Conservation (phyloP, 441 rosid genomes). For the Erodium chrysanthum region DNA sequence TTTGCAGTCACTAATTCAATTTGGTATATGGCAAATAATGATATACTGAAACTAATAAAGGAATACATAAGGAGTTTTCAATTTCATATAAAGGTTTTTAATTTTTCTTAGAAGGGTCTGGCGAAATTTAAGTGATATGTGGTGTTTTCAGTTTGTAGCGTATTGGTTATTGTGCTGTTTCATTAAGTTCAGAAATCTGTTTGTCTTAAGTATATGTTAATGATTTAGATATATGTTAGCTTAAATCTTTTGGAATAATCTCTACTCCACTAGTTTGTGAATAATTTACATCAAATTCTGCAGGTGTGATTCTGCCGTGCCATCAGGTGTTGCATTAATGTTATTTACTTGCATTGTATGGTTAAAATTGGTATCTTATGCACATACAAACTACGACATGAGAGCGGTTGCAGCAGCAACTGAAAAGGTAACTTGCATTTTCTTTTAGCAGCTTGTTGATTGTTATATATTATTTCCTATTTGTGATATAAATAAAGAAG, state of each 20-base stretch:
- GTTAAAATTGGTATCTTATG: conserved; percentile 81
- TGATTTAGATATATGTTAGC: background rate
- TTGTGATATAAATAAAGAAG: background rate
- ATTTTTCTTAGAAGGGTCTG: background rate
- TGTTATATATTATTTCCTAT: background rate
- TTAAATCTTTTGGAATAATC: background rate
- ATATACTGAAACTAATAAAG: background rate
- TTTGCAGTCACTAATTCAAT: background rate
- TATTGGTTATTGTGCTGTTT: background rate
- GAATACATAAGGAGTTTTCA: background rate
- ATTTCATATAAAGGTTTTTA: background rate
- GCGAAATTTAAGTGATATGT: background rate
- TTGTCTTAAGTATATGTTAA: background rate
- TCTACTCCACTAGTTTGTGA: background rate
- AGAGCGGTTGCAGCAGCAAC: conserved; percentile 49
- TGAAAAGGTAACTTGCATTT: conserved; percentile 45
- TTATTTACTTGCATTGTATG: conserved; percentile 80
- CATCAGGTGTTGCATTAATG: conserved; percentile 68
- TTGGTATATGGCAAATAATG: background rate
- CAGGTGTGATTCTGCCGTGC: conserved; percentile 83
- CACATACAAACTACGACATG: conserved; percentile 75
- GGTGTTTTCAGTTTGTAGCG: background rate
- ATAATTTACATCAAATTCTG: conserved; percentile 15
- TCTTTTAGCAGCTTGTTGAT: conserved; percentile 3
- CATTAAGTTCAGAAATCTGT: background rate